Base-by-base conservation (phyloP, 2,329 filamentous ascomycete genomes). In the Coniochaeta pulveracea region DNA sequence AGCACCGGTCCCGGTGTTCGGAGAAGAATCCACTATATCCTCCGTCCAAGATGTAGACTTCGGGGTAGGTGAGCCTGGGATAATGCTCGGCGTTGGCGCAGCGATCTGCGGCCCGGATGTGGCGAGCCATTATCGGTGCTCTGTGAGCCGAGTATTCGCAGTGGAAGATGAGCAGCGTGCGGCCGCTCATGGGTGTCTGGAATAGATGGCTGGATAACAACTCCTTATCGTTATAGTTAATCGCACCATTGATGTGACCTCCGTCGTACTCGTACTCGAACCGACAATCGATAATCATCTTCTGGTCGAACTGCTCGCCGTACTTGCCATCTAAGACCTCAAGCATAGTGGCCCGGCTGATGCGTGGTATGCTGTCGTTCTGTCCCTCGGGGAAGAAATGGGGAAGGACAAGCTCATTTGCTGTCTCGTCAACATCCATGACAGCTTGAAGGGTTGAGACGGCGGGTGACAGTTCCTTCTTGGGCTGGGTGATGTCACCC, bases 241-340 rank as follows among this genome's bases (percentile, higher is more conserved):
- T 68, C 26, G 91, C 91, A 12, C 83, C 83, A 45, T 86, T 74
- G 51, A 98, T 95, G 55, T 98, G 91, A 21, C 91, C 91, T 36
- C 91, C 91, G 11, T 94, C 81, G 54, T 93, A 98, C 60, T 98
- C 91, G 56, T 98, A 98, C 66, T 98, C 91, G 53, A 98, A 98
- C 14, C 91, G 83, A 56, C 91, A 98, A 57, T 98, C 91, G 48
- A 98, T 80, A 49, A 98, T 70, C 57, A 93, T 73, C 54, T 85
- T 79, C 52, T 88, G 74, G 39, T 86, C 77, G 54, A 83, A 96
- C 16, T 73, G 57, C 17, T 78, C 68, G 47, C 76, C 74, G 58
- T 79, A 94, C 46, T 83, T 80, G 40, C 86, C 86, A 55, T 94
- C 82, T 40, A 98, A 68, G 22, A 98, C 72, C n/a, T 86, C 73